These are phyloP conservation scores for Phanerodontia chrysosporium DNA, from an alignment of 768 basidiomycete species.

Conservation along the genomic window DNA sequence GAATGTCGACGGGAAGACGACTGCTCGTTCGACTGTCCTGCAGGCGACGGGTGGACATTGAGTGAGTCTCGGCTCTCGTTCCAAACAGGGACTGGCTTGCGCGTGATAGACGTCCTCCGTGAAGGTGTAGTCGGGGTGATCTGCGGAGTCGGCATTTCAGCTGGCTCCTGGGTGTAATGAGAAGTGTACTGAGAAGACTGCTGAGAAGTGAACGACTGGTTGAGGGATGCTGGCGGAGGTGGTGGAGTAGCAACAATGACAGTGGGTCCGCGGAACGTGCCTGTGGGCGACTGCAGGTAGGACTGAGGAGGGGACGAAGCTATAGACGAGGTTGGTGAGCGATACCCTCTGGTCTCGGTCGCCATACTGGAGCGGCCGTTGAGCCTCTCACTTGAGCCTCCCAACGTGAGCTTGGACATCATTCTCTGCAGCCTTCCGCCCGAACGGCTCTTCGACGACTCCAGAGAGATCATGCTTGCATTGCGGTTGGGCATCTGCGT, in stretches of 20 bases:
- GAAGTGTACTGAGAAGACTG: too few relatives aligned
- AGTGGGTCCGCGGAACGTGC: constrained; percentile 26
- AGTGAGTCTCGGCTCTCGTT: constrained; percentile 7
- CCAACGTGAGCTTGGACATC: constrained; percentile 68
- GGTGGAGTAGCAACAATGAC: constrained; percentile 27
- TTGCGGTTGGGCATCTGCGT: constrained; percentile 25
- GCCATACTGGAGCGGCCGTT: constrained; percentile 25
- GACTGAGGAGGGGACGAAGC: constrained; percentile 19
- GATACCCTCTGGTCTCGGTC: constrained; percentile 26
- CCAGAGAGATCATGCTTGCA: constrained; percentile 40
- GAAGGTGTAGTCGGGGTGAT: constrained; percentile 2
- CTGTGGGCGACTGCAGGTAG: constrained; percentile 12
- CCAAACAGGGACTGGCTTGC: constrained; percentile 22
- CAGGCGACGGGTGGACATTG: neutral
- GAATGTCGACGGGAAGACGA: neutral
- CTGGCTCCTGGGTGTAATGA: constrained; percentile 5
- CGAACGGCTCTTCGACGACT: constrained; percentile 34
- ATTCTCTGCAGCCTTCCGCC: constrained; percentile 67
- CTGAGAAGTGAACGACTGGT: constrained; percentile 11
- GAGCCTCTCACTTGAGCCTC: constrained; percentile 30
- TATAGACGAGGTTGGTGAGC: constrained; percentile 15
- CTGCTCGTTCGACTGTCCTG: neutral
- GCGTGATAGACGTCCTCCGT: constrained; percentile 15
- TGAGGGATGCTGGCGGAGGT: constrained; percentile 16
- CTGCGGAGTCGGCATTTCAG: neutral